These are phyloP conservation scores for Aureobasidium sp. DNA, from an alignment of 2,329 filamentous ascomycete genomes.

Conservation along the genomic window DNA sequence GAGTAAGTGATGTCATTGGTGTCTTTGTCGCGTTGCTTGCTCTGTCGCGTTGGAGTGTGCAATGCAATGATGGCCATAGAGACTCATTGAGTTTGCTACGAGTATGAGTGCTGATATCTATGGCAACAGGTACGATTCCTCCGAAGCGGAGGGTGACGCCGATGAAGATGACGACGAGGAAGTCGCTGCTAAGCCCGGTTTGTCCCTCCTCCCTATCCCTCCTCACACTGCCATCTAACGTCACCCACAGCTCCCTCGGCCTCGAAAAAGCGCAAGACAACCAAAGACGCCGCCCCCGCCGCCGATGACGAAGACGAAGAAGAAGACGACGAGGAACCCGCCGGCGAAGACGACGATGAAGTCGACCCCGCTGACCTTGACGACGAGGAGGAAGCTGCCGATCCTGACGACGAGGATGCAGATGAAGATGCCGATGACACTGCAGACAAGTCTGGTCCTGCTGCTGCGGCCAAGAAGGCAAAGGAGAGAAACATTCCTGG, in stretches of 20 bases:
- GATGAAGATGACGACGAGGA: background rate
- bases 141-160: constrained; percentile 12
- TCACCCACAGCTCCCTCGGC: background rate
- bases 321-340: constrained; percentile 12
- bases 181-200: background rate
- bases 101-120: too few relatives aligned
- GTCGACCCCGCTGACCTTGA: constrained; percentile 16
- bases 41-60: too few relatives aligned
- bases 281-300: constrained; percentile 1
- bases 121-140: constrained; percentile 10
- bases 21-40: too few relatives aligned
- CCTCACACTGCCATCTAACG: too few relatives aligned
- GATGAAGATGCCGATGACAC: constrained; percentile 21
- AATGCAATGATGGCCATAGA: too few relatives aligned
- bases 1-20: constrained; percentile 26
- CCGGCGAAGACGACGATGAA: background rate
- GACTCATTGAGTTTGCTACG: too few relatives aligned
- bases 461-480: constrained; percentile 22
- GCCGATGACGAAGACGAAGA: constrained; percentile 15
- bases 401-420: constrained; percentile 17
- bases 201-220: too few relatives aligned
- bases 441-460: constrained; percentile 21
- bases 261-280: constrained; percentile 8
- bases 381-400: constrained; percentile 16
- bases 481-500: constrained; percentile 21